Evolutionary conservation across 768 basidiomycete species (phyloP), one percentile per base, ranked within the genome.

Genomic region (Sutorius australiensis): DNA sequence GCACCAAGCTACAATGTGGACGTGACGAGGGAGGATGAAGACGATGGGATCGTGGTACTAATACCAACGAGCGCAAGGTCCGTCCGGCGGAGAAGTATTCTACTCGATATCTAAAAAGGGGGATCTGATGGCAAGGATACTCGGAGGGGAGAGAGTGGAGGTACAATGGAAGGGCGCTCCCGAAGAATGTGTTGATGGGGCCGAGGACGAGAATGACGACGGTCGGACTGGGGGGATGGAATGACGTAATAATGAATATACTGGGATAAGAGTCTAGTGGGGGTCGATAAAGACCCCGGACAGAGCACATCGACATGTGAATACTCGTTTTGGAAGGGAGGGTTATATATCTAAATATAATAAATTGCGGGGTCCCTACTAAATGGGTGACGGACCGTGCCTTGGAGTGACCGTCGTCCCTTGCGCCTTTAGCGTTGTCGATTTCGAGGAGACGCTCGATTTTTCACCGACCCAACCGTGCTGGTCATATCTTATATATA

Each of bases 271-370:
- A 24, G 24, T 24, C 24, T 24, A 24, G 24, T 24, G 24, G 24
- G 24, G 24, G 24, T 24, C 24, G 4, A 24, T 24, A 24, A 24
- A 24, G 59, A 58, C 68, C 69, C 53, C 60, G 30, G 27, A 19
- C 19, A 69, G 50, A 11, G 1, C 0, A 0, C 0, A 3, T 24
- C n/a, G 49, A 60, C 69, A 71, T 69, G 65, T 66, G 65, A 69
- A 71, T 53, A 28, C 32, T 2, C 1, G 24, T 14, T 5, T 3
- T 11, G 4, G 0, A 10, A 12, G 47, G 42, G 65, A 62, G 64
- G 64, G 40, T 32, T 2, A 34, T 59, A 0, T 24, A 24, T 24
- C 59, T 34, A 7, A 1, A 56, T 58, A 7, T 28, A 41, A 54
- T 0, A 1, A 1, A 14, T 37, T 17, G 24, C 11, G 64, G 65